A percentile compares a stretch with the other conserved stretches of the same genome.
Evolutionary conservation across 2,329 filamentous ascomycete species (phyloP).

Genomic region (Pestalotiopsis sp.): DNA sequence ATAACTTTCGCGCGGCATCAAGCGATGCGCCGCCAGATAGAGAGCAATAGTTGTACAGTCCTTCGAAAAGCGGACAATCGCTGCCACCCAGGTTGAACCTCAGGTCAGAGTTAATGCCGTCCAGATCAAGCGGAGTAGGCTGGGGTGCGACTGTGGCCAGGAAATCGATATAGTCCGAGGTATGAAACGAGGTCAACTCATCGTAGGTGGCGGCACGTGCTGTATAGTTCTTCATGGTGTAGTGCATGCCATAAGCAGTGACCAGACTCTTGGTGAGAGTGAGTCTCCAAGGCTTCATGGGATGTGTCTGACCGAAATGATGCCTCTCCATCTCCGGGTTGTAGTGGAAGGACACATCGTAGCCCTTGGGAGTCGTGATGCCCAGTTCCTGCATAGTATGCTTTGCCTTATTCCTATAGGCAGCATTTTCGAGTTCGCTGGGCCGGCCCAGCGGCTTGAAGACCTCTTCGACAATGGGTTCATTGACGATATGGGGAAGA

Average conservation of each 20-base stretch:
- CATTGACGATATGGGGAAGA: conserved; percentile 57
- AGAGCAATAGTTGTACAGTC: conserved; percentile 92
- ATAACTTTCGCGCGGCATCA: conserved; percentile 88
- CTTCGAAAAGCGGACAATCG: conserved; percentile 96
- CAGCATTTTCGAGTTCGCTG: conserved; percentile 57
- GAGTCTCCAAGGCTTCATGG: conserved; percentile 98
- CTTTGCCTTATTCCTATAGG: conserved; percentile 61
- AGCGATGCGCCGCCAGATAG: conserved; percentile 90
- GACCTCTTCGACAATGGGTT: conserved; percentile 55
- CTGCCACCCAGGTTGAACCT: conserved; percentile 87
- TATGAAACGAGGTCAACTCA: conserved; percentile 86
- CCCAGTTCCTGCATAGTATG: conserved; percentile 63
- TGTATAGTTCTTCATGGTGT: conserved; percentile 94
- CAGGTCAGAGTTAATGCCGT: conserved; percentile 63
- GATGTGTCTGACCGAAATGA: conserved; percentile 95
- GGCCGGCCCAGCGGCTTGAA: conserved; percentile 51
- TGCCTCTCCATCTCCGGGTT: conserved; percentile 95
- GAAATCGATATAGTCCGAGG: conserved; percentile 88
- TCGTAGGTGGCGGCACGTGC: conserved; percentile 83
- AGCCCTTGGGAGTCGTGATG: conserved; percentile 80
- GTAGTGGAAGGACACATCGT: conserved; percentile 93
- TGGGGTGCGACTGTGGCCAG: conserved; percentile 72
- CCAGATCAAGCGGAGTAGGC: conserved; percentile 65
- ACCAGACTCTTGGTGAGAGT: conserved; percentile 95
- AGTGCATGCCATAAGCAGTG: conserved; percentile 91